A percentile compares a stretch with the other conserved stretches of the same genome.
These are phyloP conservation scores for Diplodia mutila DNA, from an alignment of 2,329 filamentous ascomycete species.

Conservation along the genomic window DNA sequence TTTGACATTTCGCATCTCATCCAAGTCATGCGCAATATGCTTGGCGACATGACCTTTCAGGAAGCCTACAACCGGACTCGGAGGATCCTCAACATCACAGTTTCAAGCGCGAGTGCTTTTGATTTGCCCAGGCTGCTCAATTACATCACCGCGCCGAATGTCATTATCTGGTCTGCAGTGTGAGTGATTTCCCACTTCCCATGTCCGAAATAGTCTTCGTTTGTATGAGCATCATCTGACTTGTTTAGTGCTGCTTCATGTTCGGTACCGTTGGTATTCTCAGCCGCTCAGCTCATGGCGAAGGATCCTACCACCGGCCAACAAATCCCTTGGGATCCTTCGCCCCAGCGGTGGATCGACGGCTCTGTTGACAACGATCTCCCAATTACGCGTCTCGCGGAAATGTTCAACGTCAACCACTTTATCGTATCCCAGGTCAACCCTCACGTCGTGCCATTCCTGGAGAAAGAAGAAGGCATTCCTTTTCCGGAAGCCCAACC, in stretches of 20 bases:
- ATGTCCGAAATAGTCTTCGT: background rate
- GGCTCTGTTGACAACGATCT: conserved; percentile 94
- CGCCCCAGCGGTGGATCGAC: conserved; percentile 86
- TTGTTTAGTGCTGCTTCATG: conserved; percentile 75
- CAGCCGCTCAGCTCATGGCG: conserved; percentile 74
- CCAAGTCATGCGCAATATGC: conserved; percentile 76
- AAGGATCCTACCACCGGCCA: conserved; percentile 83
- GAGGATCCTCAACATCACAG: conserved; percentile 89
- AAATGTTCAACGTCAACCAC: conserved; percentile 98
- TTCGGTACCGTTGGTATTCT: conserved; percentile 86
- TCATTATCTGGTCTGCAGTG: conserved; percentile 95
- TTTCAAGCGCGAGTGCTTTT: conserved; percentile 84
- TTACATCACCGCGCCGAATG: conserved; percentile 90
- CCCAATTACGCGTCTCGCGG: conserved; percentile 83
- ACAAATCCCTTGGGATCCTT: conserved; percentile 81
- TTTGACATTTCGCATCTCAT: conserved; percentile 83
- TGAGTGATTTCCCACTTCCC: conserved; percentile 44
- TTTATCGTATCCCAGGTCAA: conserved; percentile 98
- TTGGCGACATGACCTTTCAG: conserved; percentile 91
- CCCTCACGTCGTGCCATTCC: conserved; percentile 86
- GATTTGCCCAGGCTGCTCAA: conserved; percentile 87
- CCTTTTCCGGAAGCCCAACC: conserved; percentile 40
- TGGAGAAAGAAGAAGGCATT: conserved; percentile 71
- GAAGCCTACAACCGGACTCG: conserved; percentile 95
- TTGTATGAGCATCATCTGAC: background rate